Base-by-base conservation (phyloP, 1,139 yeast genomes). In the Magnusiomyces suaveolens region DNA sequence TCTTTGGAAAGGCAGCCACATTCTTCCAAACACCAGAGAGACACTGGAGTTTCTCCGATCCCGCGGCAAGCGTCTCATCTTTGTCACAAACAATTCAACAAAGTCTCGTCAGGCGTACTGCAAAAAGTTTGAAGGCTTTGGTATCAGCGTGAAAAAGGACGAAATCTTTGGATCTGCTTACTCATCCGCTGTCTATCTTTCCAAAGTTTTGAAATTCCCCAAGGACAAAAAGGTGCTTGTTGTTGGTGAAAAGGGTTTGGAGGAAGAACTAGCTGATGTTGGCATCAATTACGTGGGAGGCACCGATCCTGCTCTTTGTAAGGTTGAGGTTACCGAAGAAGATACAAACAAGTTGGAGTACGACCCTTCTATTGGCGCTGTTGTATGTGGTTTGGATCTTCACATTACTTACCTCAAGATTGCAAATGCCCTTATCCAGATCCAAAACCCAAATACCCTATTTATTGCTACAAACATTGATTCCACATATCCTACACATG, bases 401-500 rank as follows among this genome's bases (percentile, higher is more conserved):
- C 79, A 79, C 52, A 69, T 90, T 60, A 89, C 87, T 69, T 92
- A 92, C 68, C 81, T 85, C 65, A 86, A 88, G 69, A 72, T 89
- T 53, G 85, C 96, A 1, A 75, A 82, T 38, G 87, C 97, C 2
- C 76, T 90, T 73, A 89, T 87, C 64, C 90, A 92, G 64, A 74
- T 92, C 53, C 79, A 78, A 60, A 77, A 84, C 60, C 82, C 84
- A 52, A 75, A 79, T 1, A 75, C 88, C 3, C 80, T 85, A 43
- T 92, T 89, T 68, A 76, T 94, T 60, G 97, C 97, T 32, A 92
- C 98, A n/a, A 92, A 92, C 68, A 85, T 86, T 50, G 98, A 92
- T 68, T 85, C 96, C 1, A 92, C 98, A 0, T 92, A 83, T 74
- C 98, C 98, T 3, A 81, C 86, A 56, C 84, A 87, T 67, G 96